Percentiles rank a stretch among this genome's conserved stretches.
These are phyloP conservation scores for Periglandula ipomoeae DNA, from an alignment of 2,329 filamentous ascomycete genomes.

Conservation along the genomic window DNA sequence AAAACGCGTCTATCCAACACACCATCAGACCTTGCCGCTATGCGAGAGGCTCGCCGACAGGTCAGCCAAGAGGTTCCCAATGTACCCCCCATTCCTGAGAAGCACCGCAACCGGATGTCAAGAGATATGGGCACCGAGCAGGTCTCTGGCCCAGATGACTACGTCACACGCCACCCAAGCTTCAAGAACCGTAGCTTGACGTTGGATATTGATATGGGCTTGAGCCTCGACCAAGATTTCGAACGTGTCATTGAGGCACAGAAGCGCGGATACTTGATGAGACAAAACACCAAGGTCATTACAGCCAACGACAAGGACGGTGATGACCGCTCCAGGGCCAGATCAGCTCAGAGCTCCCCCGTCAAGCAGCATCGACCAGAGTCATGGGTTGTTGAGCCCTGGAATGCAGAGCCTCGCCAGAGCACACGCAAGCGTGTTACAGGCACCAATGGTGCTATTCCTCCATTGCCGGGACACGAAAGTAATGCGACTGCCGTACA, in stretches of 20 bases:
- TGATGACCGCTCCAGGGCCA: constrained; percentile 44
- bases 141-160: constrained; percentile 28
- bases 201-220: constrained; percentile 70
- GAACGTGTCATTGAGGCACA: constrained; percentile 90
- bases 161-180: constrained; percentile 56
- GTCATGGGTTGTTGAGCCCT: constrained; percentile 94
- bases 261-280: constrained; percentile 99
- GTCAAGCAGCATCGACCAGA: constrained; percentile 71
- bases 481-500: constrained; percentile 64
- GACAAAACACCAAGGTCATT: constrained; percentile 95
- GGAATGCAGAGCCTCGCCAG: constrained; percentile 72
- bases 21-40: constrained; percentile 70
- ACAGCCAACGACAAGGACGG: constrained; percentile 74
- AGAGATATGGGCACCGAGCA: constrained; percentile 34
- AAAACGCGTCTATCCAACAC: constrained; percentile 86
- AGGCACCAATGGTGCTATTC: constrained; percentile 50
- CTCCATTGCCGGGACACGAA: constrained; percentile 79
- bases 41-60: constrained; percentile 78
- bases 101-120: constrained; percentile 47
- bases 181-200: constrained; percentile 78
- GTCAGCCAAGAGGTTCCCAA: constrained; percentile 65
- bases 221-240: constrained; percentile 86
- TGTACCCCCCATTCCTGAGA: constrained; percentile 52
- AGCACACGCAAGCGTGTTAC: constrained; percentile 45
- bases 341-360: constrained; percentile 60